A percentile compares a stretch with the other conserved stretches of the same genome.
These are phyloP conservation scores for Epichloe hybrida DNA, from an alignment of 2,329 filamentous ascomycete species.

Conservation along the genomic window DNA sequence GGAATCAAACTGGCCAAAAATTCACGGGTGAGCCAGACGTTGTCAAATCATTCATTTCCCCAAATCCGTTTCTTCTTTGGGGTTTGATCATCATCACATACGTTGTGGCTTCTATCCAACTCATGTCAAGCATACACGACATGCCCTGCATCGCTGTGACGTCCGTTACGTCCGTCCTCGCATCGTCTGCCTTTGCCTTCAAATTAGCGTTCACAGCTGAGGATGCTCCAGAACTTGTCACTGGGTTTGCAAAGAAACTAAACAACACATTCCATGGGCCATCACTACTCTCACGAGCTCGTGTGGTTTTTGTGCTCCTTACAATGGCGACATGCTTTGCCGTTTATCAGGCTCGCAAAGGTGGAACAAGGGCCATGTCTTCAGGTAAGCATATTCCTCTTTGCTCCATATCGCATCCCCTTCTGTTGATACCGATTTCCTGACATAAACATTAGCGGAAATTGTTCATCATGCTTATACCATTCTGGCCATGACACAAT, in stretches of 20 bases:
- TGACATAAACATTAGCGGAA: conserved; percentile 13
- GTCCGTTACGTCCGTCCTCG: conserved; percentile 27
- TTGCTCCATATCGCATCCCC: too few relatives aligned
- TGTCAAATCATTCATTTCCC: conserved; percentile 53
- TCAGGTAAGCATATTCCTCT: conserved; percentile 14
- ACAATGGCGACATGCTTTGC: conserved; percentile 24
- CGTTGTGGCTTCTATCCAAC: conserved; percentile 36
- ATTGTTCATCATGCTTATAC: conserved; percentile 57
- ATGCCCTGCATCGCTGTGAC: conserved; percentile 28
- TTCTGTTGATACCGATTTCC: neutral
- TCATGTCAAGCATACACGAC: conserved; percentile 28
- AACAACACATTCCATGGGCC: conserved; percentile 27
- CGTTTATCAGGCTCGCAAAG: conserved; percentile 23
- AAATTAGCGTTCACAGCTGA: conserved; percentile 80
- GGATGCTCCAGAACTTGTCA: conserved; percentile 74
- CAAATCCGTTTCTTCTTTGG: conserved; percentile 61
- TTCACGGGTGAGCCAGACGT: conserved; percentile 85
- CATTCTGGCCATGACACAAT: conserved; percentile 76
- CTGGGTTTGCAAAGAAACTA: conserved; percentile 28
- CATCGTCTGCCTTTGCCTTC: conserved; percentile 56
- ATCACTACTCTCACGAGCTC: conserved; percentile 34
- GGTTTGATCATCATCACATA: conserved; percentile 56
- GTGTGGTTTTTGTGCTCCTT: conserved; percentile 34
- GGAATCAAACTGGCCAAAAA: conserved; percentile 98
- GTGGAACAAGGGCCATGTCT: conserved; percentile 12